Base-by-base conservation (phyloP, 345 rosid species). In the Bruguiera gymnorhiza region DNA sequence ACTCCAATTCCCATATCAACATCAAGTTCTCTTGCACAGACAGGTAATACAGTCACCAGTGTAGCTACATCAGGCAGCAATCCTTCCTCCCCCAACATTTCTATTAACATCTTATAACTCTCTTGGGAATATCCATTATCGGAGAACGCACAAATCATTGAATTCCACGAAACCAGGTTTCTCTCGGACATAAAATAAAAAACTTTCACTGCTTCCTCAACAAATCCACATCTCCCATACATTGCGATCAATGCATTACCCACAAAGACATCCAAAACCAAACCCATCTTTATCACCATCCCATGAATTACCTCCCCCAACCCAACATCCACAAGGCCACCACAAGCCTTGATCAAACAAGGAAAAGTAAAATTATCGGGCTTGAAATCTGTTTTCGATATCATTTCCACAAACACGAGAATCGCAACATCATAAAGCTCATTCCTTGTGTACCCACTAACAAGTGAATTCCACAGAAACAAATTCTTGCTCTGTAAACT, bases 361-460 rank as follows among this genome's bases (percentile, higher is more conserved):
- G 96, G 92, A 36, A 83, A 73, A 78, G 96, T 89, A 81, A 82
- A 89, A 68, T 83, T 80, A 83, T 89, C 90, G 8, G 92, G 92
- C 51, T 51, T 72, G 26, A 84, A 73, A 51, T 69, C 69, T 6
- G 86, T 71, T 65, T 48, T 65, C 20, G 80, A 48, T 20, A 86
- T 46, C 87, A 89, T 56, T 31, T 79, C 73, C 16, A 82, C 69
- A 79, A 89, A 89, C 80, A 75, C 57, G 58, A 71, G 69, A 71
- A 89, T 26, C 0, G 83, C 82, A 8, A 87, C 78, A 27, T 48
- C 51, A 71, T 80, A 78, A 77, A 85, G 80, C 76, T 76, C 85
- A 70, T 89, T 87, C 76, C 83, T 85, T 31, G 89, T 66, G 69
- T 76, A 83, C 62, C 83, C 90, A 70, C 90, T 89, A 67, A 89